phyloP scores from a whole-genome alignment of 192 early-diverging fungal genomes.

The Coemansia sp. region DNA sequence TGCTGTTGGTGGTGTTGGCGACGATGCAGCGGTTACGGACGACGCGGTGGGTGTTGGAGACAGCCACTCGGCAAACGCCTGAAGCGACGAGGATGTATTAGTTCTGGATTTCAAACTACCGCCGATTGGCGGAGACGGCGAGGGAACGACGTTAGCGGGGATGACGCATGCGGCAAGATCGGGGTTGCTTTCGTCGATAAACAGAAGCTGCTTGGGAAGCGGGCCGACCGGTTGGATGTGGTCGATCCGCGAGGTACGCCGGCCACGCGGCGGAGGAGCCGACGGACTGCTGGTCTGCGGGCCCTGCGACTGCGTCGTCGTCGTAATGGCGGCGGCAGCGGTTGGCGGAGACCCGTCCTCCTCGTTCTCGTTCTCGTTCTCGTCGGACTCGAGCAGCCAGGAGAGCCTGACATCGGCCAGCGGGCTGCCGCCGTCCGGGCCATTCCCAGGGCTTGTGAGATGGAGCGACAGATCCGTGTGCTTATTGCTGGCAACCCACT shows the following conservation, averaged over 20 bases:
- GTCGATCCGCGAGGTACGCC: conserved; percentile 17
- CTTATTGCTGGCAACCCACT: conserved; percentile 22
- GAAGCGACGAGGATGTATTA: neutral
- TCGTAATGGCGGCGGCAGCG: neutral
- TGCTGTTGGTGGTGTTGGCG: neutral
- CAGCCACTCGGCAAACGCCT: neutral
- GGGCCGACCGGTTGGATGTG: conserved; percentile 17
- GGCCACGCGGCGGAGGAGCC: neutral
- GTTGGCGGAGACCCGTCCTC: neutral
- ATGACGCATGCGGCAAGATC: conserved; percentile 23
- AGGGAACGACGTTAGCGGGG: conserved; percentile 10
- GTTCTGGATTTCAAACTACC: neutral
- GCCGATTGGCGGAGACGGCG: neutral
- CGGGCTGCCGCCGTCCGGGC: neutral
- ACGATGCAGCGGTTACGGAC: neutral
- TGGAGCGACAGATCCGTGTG: neutral
- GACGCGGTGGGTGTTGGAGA: neutral
- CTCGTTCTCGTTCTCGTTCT: neutral
- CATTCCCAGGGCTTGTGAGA: neutral
- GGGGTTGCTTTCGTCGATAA: conserved; percentile 26
- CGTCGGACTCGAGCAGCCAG: neutral
- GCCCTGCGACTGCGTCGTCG: neutral
- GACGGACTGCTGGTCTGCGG: no score
- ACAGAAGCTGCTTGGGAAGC: conserved; percentile 24
- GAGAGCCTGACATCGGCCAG: neutral